A percentile compares a stretch with the other conserved stretches of the same genome.
Evolutionary conservation across 2,329 filamentous ascomycete species (phyloP).

Genomic region (Penicillium psychrosexuale): DNA sequence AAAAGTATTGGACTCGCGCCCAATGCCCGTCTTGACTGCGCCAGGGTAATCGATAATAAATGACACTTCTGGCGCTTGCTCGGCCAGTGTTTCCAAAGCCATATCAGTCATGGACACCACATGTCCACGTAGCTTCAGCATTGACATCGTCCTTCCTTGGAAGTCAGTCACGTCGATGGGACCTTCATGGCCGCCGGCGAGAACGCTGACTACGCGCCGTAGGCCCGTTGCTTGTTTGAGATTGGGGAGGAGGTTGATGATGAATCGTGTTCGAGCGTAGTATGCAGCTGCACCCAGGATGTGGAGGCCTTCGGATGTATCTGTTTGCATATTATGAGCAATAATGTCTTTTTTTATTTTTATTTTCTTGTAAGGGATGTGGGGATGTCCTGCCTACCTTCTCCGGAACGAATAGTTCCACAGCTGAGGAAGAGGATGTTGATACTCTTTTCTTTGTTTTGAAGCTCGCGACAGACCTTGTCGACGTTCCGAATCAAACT

Average conservation of each 20-base stretch:
- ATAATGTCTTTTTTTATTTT: too few relatives aligned
- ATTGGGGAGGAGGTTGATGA: constrained; percentile 56
- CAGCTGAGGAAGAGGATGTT: constrained; percentile 56
- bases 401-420: constrained; percentile 41
- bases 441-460: constrained; percentile 49
- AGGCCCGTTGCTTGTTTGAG: constrained; percentile 48
- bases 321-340: constrained; percentile 29
- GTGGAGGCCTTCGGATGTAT: constrained; percentile 58
- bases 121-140: constrained; percentile 44
- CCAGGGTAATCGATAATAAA: constrained; percentile 52
- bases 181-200: constrained; percentile 54
- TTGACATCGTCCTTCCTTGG: constrained; percentile 40
- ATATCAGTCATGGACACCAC: constrained; percentile 51
- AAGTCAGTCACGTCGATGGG: constrained; percentile 49
- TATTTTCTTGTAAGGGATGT: not conserved
- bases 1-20: constrained; percentile 11
- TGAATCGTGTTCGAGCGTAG: constrained; percentile 59
- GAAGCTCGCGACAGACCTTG: constrained; percentile 50
- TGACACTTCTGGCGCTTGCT: constrained; percentile 46
- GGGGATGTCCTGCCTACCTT: constrained; percentile 12
- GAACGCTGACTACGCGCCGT: constrained; percentile 56
- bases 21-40: constrained; percentile 46
- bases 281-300: constrained; percentile 51
- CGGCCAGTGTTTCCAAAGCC: constrained; percentile 48
- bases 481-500: constrained; percentile 51